A percentile compares a stretch with the other conserved stretches of the same genome.
These are phyloP conservation scores for Quercus suber DNA, from an alignment of 306 rosid species.

Conservation along the genomic window DNA sequence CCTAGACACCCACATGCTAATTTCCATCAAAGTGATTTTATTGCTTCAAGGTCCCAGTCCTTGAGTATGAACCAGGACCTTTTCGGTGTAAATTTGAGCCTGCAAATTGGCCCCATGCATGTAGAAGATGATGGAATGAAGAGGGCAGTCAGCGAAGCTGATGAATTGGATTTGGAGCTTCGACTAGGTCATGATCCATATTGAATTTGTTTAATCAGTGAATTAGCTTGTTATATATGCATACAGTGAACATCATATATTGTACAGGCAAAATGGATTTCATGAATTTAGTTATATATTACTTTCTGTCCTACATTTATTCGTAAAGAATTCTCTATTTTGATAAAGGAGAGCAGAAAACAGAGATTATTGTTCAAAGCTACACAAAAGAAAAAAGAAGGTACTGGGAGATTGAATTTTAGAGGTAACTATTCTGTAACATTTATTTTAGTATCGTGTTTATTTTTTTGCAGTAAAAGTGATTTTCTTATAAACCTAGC, in stretches of 20 bases:
- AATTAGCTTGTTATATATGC: constrained; percentile 15
- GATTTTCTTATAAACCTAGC: not conserved
- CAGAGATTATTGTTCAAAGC: not conserved
- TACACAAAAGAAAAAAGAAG: not conserved
- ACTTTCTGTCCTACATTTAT: not conserved
- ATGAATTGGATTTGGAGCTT: constrained; percentile 87
- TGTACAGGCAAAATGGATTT: not conserved
- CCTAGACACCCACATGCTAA: constrained; percentile 17
- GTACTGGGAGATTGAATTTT: not conserved
- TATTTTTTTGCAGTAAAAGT: too few relatives aligned
- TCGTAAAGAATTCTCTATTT: not conserved
- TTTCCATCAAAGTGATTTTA: constrained; percentile 20
- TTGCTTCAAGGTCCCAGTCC: constrained; percentile 27
- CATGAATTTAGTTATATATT: not conserved
- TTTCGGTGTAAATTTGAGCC: constrained; percentile 62
- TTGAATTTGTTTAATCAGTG: not conserved
- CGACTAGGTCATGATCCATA: constrained; percentile 70
- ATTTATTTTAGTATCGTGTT: not conserved
- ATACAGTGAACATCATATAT: not conserved
- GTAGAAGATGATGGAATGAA: constrained; percentile 29
- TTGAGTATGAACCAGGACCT: constrained; percentile 43
- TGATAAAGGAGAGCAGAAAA: not conserved
- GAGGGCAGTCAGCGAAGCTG: constrained; percentile 31
- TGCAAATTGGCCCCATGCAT: constrained; percentile 41
- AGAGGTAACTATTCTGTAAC: not conserved